Percentiles rank a stretch among this genome's conserved stretches.
Conservation (phyloP, 1,284 basidiomycete genomes). For the Ganoderma boninense region DNA sequence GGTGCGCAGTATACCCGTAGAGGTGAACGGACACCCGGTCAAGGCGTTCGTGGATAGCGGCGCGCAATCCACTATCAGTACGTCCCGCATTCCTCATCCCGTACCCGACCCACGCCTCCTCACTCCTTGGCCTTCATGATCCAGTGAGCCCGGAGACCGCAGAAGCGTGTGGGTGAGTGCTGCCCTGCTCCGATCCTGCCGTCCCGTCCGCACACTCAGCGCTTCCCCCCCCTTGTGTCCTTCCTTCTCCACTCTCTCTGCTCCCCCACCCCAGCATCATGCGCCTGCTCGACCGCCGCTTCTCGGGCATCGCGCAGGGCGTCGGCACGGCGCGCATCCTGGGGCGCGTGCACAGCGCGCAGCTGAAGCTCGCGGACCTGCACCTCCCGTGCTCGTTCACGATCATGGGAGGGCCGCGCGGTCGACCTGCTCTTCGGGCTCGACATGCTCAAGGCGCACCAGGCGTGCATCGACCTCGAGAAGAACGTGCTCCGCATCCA, state of each 20-base stretch:
- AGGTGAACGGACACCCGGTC: constrained; percentile 90
- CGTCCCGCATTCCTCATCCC: constrained; percentile 42
- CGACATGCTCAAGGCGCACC: constrained; percentile 98
- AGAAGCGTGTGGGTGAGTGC: constrained; percentile 84
- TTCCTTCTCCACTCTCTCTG: too few species aligned
- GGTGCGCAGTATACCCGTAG: constrained; percentile 73
- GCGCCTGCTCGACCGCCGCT: constrained; percentile 91
- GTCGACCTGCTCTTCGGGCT: constrained; percentile 96
- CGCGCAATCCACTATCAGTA: constrained; percentile 96
- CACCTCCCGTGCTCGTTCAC: constrained; percentile 93
- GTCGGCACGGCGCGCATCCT: constrained; percentile 96
- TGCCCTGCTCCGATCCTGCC: neutral
- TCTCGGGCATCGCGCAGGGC: constrained; percentile 91
- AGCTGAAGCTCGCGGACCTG: constrained; percentile 87
- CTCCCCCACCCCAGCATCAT: constrained; percentile 61
- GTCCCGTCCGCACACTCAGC: neutral
- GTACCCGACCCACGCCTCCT: constrained; percentile 10
- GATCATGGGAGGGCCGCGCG: constrained; percentile 92
- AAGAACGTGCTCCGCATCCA: constrained; percentile 91
- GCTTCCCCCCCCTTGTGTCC: neutral
- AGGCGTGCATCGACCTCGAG: constrained; percentile 93
- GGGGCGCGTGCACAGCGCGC: constrained; percentile 93
- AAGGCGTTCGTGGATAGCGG: constrained; percentile 99
- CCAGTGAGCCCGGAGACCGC: constrained; percentile 95
- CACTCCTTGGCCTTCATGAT: constrained; percentile 17